Evolutionary conservation across 768 basidiomycete species (phyloP).

Genomic region (Multifurca ochricompacta): DNA sequence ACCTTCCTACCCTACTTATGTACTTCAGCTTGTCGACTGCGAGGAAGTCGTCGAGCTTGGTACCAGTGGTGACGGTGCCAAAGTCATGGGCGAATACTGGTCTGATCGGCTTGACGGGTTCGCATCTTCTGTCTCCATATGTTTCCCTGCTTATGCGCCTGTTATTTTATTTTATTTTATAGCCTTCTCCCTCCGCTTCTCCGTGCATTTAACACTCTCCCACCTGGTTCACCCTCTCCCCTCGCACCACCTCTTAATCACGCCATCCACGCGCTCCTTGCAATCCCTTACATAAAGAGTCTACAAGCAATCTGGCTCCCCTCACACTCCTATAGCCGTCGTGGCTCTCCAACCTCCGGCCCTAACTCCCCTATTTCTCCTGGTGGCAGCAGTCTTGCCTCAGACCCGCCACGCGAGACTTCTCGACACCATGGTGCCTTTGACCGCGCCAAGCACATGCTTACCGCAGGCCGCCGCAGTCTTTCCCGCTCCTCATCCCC

Average conservation of each 20-base stretch:
- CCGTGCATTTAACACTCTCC: constrained; percentile 58
- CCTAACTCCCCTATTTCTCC: constrained; percentile 25
- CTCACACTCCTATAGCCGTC: constrained; percentile 23
- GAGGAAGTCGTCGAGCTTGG: constrained; percentile 14
- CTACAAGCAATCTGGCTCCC: constrained; percentile 59
- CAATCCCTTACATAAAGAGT: constrained; percentile 56
- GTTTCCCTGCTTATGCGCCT: not conserved
- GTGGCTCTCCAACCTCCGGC: constrained; percentile 30
- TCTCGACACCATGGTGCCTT: constrained; percentile 30
- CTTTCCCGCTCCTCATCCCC: constrained; percentile 29
- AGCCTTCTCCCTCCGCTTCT: constrained; percentile 61
- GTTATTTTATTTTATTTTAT: no score
- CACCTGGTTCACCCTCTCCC: constrained; percentile 53
- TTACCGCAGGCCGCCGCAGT: constrained; percentile 43
- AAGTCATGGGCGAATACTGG: constrained; percentile 71
- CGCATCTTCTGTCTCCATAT: not conserved
- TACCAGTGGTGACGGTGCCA: constrained; percentile 22
- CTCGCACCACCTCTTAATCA: constrained; percentile 69
- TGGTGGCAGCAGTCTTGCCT: constrained; percentile 12
- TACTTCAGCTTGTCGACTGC: constrained; percentile 13
- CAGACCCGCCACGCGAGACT: constrained; percentile 18
- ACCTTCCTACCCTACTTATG: not conserved
- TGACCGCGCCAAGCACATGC: constrained; percentile 50
- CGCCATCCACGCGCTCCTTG: constrained; percentile 73
- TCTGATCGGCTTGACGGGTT: constrained; percentile 64